phyloP scores from a whole-genome alignment of 768 basidiomycete genomes.

The Phylloporus scabripes region DNA sequence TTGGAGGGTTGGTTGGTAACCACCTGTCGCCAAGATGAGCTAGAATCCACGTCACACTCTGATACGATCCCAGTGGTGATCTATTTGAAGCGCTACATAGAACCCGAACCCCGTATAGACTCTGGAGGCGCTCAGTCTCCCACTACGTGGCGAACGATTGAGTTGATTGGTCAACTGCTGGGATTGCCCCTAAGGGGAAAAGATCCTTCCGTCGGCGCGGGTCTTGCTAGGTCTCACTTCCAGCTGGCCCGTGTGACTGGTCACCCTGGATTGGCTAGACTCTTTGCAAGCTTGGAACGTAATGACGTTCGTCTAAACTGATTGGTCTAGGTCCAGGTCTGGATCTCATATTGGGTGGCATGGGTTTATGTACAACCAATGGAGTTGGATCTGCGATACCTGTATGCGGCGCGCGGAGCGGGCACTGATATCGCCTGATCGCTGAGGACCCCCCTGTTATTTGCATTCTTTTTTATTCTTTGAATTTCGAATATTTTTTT shows the following conservation, averaged over 20 bases:
- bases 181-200: not conserved
- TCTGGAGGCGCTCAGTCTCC: not conserved
- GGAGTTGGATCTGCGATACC: not conserved
- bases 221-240: not conserved
- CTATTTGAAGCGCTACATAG: not conserved
- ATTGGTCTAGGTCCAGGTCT: not conserved
- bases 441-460: slow-evolving; percentile 10
- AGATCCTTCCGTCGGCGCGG: slow-evolving; percentile 5
- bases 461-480: not conserved
- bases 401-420: not conserved
- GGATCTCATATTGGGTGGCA: not conserved
- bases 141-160: not conserved
- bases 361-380: not conserved
- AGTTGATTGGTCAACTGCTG: not conserved
- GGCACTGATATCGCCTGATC: not conserved
- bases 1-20: not conserved
- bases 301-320: not conserved
- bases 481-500: not conserved
- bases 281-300: not conserved
- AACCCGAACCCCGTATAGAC: not conserved
- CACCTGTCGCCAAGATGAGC: not conserved
- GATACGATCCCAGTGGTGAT: not conserved
- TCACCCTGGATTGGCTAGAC: not conserved
- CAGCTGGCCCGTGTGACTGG: not conserved
- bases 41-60: not conserved